A percentile compares a stretch with the other conserved stretches of the same genome.
Evolutionary conservation across 169 alveolate species (phyloP).

Genomic region (Plasmodium malariae): DNA sequence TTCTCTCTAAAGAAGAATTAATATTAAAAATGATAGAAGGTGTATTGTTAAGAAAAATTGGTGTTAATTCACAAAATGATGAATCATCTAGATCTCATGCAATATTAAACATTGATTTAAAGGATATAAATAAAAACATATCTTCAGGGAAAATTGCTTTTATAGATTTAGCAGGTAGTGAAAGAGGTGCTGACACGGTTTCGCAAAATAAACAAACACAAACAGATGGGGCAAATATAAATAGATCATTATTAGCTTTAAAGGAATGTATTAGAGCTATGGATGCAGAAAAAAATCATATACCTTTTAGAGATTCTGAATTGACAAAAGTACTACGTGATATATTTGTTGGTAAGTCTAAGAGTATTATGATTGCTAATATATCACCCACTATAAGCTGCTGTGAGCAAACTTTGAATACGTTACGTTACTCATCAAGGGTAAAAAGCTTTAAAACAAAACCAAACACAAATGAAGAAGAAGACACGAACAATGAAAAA

Average conservation of each 20-base stretch:
- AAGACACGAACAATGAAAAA: conserved; percentile 59
- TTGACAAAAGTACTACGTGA: conserved; percentile 96
- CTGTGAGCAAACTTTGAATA: conserved; percentile 98
- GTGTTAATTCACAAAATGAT: conserved; percentile 97
- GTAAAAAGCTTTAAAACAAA: conserved; percentile 94
- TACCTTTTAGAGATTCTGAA: conserved; percentile 99
- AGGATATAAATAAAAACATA: conserved; percentile 85
- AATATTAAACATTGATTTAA: conserved; percentile 94
- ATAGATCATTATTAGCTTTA: conserved; percentile 97
- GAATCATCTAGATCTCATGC: conserved; percentile 99
- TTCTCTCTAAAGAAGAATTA: conserved; percentile 91
- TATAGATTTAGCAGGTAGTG: conserved; percentile 99
- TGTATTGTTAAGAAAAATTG: conserved; percentile 93
- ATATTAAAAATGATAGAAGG: conserved; percentile 92
- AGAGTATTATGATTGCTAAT: conserved; percentile 99
- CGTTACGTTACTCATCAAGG: conserved; percentile 97
- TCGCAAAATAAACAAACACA: conserved; percentile 96
- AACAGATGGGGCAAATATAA: conserved; percentile 99
- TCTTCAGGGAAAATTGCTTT: conserved; percentile 94
- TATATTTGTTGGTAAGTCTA: conserved; percentile 95
- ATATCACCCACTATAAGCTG: conserved; percentile 97
- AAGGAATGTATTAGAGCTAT: conserved; percentile 99
- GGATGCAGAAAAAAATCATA: conserved; percentile 97
- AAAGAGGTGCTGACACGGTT: conserved; percentile 99
- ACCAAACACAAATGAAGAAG: conserved; percentile 64